Conservation (phyloP, 139 green algal genomes). For the Chlamydomonas asymmetrica region DNA sequence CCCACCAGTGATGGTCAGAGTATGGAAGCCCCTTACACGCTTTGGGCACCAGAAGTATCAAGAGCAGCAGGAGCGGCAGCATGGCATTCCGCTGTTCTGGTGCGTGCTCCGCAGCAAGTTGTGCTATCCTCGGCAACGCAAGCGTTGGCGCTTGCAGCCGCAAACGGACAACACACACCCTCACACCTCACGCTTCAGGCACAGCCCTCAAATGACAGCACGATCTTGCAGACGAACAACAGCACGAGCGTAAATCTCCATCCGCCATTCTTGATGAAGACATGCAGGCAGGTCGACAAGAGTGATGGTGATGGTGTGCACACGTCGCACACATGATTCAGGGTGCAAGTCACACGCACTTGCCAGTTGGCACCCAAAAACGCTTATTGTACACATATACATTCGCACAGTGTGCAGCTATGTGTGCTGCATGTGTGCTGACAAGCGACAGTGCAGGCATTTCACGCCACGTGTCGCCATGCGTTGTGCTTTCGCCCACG, state of each 20-base stretch:
- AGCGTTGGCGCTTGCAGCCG: not conserved
- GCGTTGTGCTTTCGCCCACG: not conserved
- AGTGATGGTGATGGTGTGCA: too few relatives aligned
- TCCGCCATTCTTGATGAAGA: too few relatives aligned
- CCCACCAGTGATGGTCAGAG: not conserved
- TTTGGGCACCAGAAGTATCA: not conserved
- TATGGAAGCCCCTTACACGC: not conserved
- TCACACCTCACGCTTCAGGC: not conserved
- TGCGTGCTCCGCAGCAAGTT: constrained; percentile 1
- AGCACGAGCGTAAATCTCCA: too few relatives aligned
- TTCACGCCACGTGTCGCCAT: not conserved
- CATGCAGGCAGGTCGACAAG: too few relatives aligned
- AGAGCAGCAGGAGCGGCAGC: not conserved
- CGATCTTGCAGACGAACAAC: not conserved
- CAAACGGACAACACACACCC: not conserved
- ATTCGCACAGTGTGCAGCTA: too few relatives aligned
- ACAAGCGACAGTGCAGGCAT: too few relatives aligned
- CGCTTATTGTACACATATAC: not conserved
- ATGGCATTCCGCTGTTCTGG: not conserved
- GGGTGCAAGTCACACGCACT: too few relatives aligned
- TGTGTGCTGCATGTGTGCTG: too few relatives aligned
- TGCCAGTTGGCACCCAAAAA: too few relatives aligned
- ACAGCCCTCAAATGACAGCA: not conserved
- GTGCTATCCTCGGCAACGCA: not conserved
- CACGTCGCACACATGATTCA: too few relatives aligned